phyloP scores from a whole-genome alignment of 305 asterid species.

The Rubia occidens region DNA sequence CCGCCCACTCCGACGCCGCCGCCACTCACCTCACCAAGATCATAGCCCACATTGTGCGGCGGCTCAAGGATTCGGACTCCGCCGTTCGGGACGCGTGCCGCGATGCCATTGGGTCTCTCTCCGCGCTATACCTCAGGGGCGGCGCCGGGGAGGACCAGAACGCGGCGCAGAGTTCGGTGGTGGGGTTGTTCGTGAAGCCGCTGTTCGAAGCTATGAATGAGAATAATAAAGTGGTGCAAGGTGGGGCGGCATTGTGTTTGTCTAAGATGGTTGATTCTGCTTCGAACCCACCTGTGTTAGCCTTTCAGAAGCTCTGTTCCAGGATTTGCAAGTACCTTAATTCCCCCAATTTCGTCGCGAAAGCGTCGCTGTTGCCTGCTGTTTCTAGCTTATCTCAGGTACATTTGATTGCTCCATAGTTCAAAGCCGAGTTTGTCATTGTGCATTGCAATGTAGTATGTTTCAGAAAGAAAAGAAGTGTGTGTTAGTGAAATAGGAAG shows the following conservation, averaged over 20 bases:
- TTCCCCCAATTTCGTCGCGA: conserved; percentile 73
- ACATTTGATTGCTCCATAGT: background rate
- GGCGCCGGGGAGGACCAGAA: conserved; percentile 36
- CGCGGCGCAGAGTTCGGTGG: conserved; percentile 43
- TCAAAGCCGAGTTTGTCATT: background rate
- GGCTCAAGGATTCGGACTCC: conserved; percentile 87
- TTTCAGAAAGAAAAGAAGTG: background rate
- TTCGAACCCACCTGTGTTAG: conserved; percentile 44
- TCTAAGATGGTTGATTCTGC: conserved; percentile 86
- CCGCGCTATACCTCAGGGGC: conserved; percentile 68
- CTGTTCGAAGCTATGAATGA: conserved; percentile 89
- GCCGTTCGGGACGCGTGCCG: conserved; percentile 88
- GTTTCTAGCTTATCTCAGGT: conserved; percentile 91
- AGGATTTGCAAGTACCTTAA: conserved; percentile 83
- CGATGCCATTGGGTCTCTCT: conserved; percentile 71
- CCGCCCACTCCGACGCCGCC: conserved; percentile 56
- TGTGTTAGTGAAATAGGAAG: background rate
- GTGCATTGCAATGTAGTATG: background rate
- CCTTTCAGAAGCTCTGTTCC: conserved; percentile 75
- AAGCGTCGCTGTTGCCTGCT: conserved; percentile 76
- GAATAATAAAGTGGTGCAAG: conserved; percentile 78
- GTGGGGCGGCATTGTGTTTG: conserved; percentile 83
- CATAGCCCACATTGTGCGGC: conserved; percentile 61
- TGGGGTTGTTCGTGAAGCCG: conserved; percentile 77
- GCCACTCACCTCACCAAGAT: conserved; percentile 80